Evolutionary conservation across 2,329 filamentous ascomycete genomes (phyloP), one percentile per base, ranked within the genome.

Genomic region (Aspergillus ochraceoroseus): DNA sequence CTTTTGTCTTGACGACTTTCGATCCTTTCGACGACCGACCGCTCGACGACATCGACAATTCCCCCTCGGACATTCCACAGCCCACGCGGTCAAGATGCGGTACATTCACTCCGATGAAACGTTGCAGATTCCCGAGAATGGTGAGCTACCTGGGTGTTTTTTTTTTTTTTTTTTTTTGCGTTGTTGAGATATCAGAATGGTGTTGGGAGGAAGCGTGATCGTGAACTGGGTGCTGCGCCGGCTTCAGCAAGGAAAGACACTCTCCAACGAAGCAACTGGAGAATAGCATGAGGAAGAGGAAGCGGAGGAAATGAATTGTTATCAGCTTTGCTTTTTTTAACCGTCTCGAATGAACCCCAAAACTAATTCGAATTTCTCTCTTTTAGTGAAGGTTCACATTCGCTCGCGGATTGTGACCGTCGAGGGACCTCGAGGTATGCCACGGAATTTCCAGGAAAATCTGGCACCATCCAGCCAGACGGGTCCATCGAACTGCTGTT

Each of bases 101-200:
- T 96, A 95, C 87, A 95, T 98, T 78, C 88, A 95, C 82, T 94
- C 87, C 69, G 80, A 90, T 77, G 90, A 98, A 83, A 79, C 80
- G 75, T 80, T 98, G 76, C 80, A 83, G 67, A 87, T 98, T 75
- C 92, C 94, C 67, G 87, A 95, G 73, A 87, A 89, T 79, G 88
- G 88, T 95, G 83, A 76, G 87, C 85, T 53, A 54, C 48, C 52
- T 52, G 61, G 56, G 37, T 48, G 35, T 47, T 22, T 43, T 45
- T 46, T 31, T 44, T 29, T 41, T 41, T 54, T 38, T 47, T 22
- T 43, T 45, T 46, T 31, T 44, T 29, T 41, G 41, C 54, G 56
- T 49, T 56, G 46, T 50, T 44, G 49, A 46, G 43, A 43, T 36
- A 47, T 38, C 12, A 27, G 38, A 27, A 37, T 36, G 51, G 33